Percentiles rank a stretch among this genome's conserved stretches.
Conservation (phyloP, 257 asterid species). For the Ophiorrhiza pumila region DNA sequence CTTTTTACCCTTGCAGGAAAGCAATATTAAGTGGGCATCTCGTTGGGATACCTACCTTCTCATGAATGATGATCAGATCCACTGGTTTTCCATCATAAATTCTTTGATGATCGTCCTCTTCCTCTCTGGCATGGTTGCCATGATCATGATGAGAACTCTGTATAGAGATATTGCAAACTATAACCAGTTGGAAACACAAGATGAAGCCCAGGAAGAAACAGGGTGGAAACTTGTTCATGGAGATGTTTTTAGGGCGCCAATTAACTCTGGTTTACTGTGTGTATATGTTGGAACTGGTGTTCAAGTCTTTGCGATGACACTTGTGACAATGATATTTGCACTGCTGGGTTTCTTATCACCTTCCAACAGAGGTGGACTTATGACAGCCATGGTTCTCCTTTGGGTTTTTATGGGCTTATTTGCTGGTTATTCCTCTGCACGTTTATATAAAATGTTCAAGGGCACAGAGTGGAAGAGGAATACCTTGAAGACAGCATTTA, state of each 20-base stretch:
- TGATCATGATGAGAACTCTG: slow-evolving; percentile 94
- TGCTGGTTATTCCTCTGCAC: slow-evolving; percentile 81
- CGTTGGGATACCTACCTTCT: slow-evolving; percentile 95
- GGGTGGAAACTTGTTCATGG: slow-evolving; percentile 96
- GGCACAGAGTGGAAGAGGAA: slow-evolving; percentile 84
- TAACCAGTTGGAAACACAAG: slow-evolving; percentile 86
- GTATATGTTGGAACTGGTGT: slow-evolving; percentile 85
- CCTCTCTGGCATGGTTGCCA: slow-evolving; percentile 95
- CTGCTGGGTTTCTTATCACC: slow-evolving; percentile 84
- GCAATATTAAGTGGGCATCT: slow-evolving; percentile 84
- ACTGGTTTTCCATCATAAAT: slow-evolving; percentile 92
- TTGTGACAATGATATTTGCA: slow-evolving; percentile 84
- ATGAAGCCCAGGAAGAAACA: slow-evolving; percentile 90
- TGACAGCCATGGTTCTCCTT: slow-evolving; percentile 89
- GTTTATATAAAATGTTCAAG: slow-evolving; percentile 72
- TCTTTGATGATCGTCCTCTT: slow-evolving; percentile 90
- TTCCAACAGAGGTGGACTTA: slow-evolving; percentile 83
- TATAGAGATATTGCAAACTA: slow-evolving; percentile 86
- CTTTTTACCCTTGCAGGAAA: slow-evolving; percentile 45
- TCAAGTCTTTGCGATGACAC: slow-evolving; percentile 77
- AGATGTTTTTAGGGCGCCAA: slow-evolving; percentile 70
- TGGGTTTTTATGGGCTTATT: slow-evolving; percentile 93
- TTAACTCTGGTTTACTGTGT: slow-evolving; percentile 65
- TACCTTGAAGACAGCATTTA: slow-evolving; percentile 78
- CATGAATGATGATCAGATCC: slow-evolving; percentile 91